A percentile compares a stretch with the other conserved stretches of the same genome.
Evolutionary conservation across 345 rosid genomes (phyloP).

Genomic region (Syzygium jambos): DNA sequence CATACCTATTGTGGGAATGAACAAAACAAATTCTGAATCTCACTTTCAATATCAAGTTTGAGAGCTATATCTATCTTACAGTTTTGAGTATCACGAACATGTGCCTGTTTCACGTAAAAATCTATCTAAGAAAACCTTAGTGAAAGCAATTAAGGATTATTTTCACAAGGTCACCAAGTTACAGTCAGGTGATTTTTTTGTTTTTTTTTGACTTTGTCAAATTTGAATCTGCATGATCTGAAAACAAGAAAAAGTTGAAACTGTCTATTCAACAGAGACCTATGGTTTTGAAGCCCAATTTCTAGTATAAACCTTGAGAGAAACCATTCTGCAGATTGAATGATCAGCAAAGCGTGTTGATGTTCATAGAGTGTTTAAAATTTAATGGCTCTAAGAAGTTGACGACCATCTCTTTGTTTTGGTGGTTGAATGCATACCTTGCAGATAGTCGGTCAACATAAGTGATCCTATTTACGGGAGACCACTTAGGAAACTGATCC

Average conservation of each 20-base stretch:
- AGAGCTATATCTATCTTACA: neutral
- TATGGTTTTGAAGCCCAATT: neutral
- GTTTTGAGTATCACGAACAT: neutral
- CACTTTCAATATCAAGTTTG: neutral
- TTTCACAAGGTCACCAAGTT: neutral
- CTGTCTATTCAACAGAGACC: neutral
- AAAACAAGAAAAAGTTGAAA: neutral
- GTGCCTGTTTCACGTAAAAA: neutral
- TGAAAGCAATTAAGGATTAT: neutral
- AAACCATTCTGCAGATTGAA: neutral
- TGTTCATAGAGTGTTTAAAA: neutral
- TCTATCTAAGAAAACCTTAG: neutral
- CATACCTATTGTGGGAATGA: slow-evolving; percentile 39
- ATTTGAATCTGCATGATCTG: neutral
- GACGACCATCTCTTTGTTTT: neutral
- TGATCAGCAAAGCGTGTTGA: neutral
- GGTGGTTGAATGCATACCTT: slow-evolving; percentile 33
- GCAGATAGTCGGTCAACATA: slow-evolving; percentile 67
- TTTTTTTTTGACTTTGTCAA: neutral
- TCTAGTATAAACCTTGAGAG: neutral
- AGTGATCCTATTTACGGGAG: slow-evolving; percentile 70
- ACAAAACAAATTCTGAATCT: neutral
- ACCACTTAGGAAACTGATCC: slow-evolving; percentile 99
- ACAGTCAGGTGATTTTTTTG: neutral
- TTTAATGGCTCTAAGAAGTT: neutral